Evolutionary conservation across 192 early-diverging fungal genomes (phyloP).

Genomic region (Coemansia sp.): DNA sequence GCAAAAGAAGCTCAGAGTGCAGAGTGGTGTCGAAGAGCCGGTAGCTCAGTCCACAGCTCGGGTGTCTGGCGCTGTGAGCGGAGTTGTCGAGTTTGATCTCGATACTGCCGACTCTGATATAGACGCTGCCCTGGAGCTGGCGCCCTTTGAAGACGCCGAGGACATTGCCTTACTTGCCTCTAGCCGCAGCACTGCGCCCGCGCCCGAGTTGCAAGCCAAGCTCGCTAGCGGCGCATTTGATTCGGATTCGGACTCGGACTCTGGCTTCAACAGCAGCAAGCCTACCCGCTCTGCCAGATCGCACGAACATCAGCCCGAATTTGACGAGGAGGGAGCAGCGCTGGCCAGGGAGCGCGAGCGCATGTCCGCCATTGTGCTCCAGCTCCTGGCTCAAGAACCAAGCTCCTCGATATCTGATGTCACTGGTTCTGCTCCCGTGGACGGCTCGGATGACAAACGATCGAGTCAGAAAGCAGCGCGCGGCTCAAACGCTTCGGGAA

Average conservation of each 20-base stretch:
- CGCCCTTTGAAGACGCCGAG: slow-evolving; percentile 37
- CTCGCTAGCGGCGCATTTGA: slow-evolving; percentile 47
- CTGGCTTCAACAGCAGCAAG: background rate
- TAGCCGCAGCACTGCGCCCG: slow-evolving; percentile 4
- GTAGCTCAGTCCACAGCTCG: background rate
- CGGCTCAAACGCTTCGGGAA: background rate
- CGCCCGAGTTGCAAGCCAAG: slow-evolving; percentile 42
- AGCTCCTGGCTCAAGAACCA: slow-evolving; percentile 14
- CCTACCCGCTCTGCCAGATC: background rate
- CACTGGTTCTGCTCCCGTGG: background rate
- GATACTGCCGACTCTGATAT: background rate
- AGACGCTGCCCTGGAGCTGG: slow-evolving; percentile 8
- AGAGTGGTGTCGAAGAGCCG: background rate
- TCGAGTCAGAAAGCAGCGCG: background rate
- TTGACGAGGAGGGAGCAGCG: slow-evolving; percentile 19
- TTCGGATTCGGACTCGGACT: slow-evolving; percentile 33
- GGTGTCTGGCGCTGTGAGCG: background rate
- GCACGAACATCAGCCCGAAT: background rate
- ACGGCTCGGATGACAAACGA: slow-evolving; percentile 9
- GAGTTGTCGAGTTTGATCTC: background rate
- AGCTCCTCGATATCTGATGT: background rate
- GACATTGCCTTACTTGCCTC: slow-evolving; percentile 34
- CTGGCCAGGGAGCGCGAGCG: slow-evolving; percentile 42
- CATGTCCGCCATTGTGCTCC: slow-evolving; percentile 25
- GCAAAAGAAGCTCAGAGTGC: slow-evolving; percentile 4